Evolutionary conservation across 1,284 basidiomycete genomes (phyloP), one percentile per base, ranked within the genome.

Genomic region (Austropuccinia psidii): DNA sequence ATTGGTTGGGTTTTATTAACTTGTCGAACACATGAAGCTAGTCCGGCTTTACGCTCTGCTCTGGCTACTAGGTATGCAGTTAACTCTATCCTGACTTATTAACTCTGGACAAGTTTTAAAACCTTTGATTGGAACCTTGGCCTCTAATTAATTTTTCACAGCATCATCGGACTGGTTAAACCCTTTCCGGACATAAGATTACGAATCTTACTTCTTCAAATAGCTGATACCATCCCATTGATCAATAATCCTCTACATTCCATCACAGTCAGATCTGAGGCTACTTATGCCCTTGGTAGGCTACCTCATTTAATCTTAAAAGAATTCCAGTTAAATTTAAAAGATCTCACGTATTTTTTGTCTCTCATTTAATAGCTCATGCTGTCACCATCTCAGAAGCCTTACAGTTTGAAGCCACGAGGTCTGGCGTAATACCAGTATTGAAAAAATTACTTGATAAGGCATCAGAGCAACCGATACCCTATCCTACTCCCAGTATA

Each of bases 201-300:
- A 24, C 45, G 58, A 24, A 62, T 72, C 13, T 17, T 72, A 24
- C 41, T 49, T 19, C 41, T 62, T 17, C 69, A 62, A 43, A 62
- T 72, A 11, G 29, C 61, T 31, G 47, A 62, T 61, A 50, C 69
- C 17, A 62, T 72, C 24, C 45, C 45, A 41, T 39, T 72, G 35
- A 72, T 72, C n/a, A 58, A 62, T 61, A 72, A 72, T 19, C 27
- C 58, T 24, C 41, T 47, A 24, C 35, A 62, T 41, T 43, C 69
- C 11, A 60, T 62, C 33, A 37, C 21, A 11, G 69, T 72, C 47
- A 47, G 69, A 41, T 58, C 43, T 29, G 69, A 72, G 62, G 69
- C 69, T 21, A 58, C 69, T 17, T 72, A 62, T 72, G 69, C 69
- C 24, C 69, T 72, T 41, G 69, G 69, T 72, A 19, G 62, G 69